phyloP scores from a whole-genome alignment of 1,284 basidiomycete species.

The Crucibulum cyathiforme region DNA sequence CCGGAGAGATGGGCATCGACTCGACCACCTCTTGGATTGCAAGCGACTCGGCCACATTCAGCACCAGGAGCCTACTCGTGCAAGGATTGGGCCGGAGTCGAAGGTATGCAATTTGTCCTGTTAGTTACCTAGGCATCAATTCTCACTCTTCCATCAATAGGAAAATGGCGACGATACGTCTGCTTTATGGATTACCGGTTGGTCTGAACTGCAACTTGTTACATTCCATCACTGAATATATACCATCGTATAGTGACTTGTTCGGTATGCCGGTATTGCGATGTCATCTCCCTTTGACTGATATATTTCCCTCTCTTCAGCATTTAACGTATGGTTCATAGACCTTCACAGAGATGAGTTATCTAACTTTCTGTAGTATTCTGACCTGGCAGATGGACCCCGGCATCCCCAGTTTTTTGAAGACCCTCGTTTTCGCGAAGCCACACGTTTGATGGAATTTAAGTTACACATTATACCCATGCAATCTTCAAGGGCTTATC shows the following conservation, averaged over 20 bases:
- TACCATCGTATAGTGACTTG: constrained; percentile 52
- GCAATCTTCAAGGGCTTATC: constrained; percentile 33
- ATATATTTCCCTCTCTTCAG: constrained; percentile 32
- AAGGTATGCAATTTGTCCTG: constrained; percentile 42
- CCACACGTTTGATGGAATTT: constrained; percentile 65
- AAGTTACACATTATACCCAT: constrained; percentile 52
- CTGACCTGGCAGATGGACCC: constrained; percentile 41
- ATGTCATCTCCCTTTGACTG: too few species aligned
- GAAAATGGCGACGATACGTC: constrained; percentile 69
- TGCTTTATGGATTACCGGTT: constrained; percentile 80
- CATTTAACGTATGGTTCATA: constrained; percentile 61
- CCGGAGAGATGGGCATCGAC: constrained; percentile 41
- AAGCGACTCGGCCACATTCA: constrained; percentile 57
- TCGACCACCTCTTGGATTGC: constrained; percentile 54
- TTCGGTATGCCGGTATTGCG: constrained; percentile 46
- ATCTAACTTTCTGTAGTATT: constrained; percentile 37
- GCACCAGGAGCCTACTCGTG: constrained; percentile 44
- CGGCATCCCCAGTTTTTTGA: constrained; percentile 60
- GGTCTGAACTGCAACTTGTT: constrained; percentile 15
- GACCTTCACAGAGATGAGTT: neutral
- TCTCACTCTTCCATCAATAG: constrained; percentile 23
- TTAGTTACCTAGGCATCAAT: neutral
- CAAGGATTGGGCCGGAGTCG: constrained; percentile 73
- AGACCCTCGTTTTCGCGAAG: constrained; percentile 62
- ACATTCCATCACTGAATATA: neutral